These are phyloP conservation scores for Nicotiana undulata DNA, from an alignment of 257 asterid genomes.

Conservation along the genomic window DNA sequence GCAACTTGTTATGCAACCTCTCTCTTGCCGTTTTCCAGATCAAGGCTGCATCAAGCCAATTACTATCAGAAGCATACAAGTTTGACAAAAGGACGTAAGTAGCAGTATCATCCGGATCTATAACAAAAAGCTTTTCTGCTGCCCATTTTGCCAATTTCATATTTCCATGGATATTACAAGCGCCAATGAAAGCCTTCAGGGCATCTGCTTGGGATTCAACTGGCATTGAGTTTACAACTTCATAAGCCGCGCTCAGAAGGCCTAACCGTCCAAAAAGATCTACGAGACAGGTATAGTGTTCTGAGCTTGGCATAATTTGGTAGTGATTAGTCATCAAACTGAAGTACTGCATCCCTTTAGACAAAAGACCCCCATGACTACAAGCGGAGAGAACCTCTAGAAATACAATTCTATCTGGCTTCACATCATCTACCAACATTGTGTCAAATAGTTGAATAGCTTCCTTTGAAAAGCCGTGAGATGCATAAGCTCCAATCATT, in stretches of 20 bases:
- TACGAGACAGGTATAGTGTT: constrained; percentile 26
- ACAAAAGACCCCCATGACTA: constrained; percentile 26
- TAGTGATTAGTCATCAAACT: constrained; percentile 19
- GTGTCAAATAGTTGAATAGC: constrained; percentile 19
- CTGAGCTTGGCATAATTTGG: constrained; percentile 19
- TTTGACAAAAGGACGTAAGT: constrained; percentile 23
- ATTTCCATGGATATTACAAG: constrained; percentile 27
- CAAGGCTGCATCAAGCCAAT: constrained; percentile 24
- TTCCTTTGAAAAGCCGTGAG: constrained; percentile 28
- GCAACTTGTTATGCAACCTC: constrained; percentile 6
- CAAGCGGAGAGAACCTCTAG: constrained; percentile 36
- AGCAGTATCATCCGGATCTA: constrained; percentile 27
- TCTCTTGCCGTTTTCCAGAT: constrained; percentile 16
- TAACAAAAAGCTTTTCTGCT: constrained; percentile 15
- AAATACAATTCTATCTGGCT: constrained; percentile 27
- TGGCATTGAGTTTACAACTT: constrained; percentile 18
- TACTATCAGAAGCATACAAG: constrained; percentile 18
- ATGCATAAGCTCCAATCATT: constrained; percentile 29
- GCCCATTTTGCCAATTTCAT: constrained; percentile 23
- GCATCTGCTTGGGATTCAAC: constrained; percentile 14
- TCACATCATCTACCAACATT: constrained; percentile 22
- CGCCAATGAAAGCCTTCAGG: constrained; percentile 29
- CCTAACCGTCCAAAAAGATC: constrained; percentile 33
- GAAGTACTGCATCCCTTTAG: constrained; percentile 29
- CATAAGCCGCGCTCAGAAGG: constrained; percentile 24